Conservation (phyloP, 768 basidiomycete genomes). For the Russula earlei region DNA sequence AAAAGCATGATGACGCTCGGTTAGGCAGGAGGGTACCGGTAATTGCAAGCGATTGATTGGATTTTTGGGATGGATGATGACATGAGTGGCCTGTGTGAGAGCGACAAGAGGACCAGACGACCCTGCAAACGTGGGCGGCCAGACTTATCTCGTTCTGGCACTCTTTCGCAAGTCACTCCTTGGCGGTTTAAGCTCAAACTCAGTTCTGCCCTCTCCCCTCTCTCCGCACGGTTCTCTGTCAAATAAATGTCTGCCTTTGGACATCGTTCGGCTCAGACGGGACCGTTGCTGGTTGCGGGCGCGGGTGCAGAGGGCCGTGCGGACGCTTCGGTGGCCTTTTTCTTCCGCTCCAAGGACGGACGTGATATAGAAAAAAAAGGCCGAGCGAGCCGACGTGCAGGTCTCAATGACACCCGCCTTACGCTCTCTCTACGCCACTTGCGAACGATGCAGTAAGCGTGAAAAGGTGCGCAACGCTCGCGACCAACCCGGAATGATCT, state of each 20-base stretch:
- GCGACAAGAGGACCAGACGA: background rate
- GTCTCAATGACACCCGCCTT: background rate
- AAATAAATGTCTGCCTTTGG: background rate
- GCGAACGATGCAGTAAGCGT: background rate
- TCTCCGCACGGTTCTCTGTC: background rate
- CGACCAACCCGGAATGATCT: background rate
- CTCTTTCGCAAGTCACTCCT: background rate
- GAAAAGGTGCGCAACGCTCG: slow-evolving; percentile 3
- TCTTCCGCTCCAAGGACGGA: too few relatives aligned
- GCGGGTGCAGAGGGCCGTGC: too few relatives aligned
- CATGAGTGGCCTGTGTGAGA: slow-evolving; percentile 9
- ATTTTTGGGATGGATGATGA: background rate
- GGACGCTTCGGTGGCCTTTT: too few relatives aligned
- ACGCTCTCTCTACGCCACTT: too few relatives aligned
- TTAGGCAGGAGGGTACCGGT: slow-evolving; percentile 7
- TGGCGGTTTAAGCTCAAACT: background rate
- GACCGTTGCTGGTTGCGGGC: too few relatives aligned
- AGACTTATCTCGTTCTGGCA: background rate
- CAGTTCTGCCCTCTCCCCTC: background rate
- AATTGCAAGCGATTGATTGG: slow-evolving; percentile 1
- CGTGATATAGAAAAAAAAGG: too few relatives aligned
- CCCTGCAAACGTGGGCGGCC: slow-evolving; percentile 9
- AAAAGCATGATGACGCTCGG: background rate
- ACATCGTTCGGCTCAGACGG: background rate
- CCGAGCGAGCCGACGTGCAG: too few relatives aligned